Evolutionary conservation across 352 stramenopile genomes (phyloP), one percentile per base, ranked within the genome.

Genomic region (Blastocystis sp.): DNA sequence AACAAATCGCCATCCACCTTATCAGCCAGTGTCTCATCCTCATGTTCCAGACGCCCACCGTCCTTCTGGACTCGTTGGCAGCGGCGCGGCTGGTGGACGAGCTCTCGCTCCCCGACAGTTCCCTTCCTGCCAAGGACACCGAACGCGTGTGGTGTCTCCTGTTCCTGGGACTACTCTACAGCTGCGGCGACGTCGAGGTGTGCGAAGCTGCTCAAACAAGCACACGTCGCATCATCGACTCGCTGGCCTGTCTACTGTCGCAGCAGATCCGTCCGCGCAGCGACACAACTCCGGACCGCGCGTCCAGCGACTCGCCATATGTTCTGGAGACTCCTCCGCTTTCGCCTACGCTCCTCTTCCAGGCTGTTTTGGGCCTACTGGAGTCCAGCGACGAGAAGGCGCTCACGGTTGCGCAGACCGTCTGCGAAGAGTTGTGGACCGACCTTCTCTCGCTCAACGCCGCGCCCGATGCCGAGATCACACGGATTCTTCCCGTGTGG

Each of bases 131-230:
- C 2, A 59, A 14, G n/a, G 51, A 59, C 7, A 16, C 51, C 7
- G 69, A 81, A 24, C 69, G 69, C 9, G 29, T 32, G 7, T 16
- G 61, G 21, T 81, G 42, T 9, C 53, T 81, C 4, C 0, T 63
- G 44, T 32, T 81, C 11, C 42, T 64, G n/a, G 69, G 69, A 16
- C 69, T 81, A 4, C 51, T 81, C 2, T 44, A 63, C 18, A 44
- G 44, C 21, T 81, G 69, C 69, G 36, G 69, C 53, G 69, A 81
- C 48, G 36, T 38, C 29, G 69, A 81, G 27, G 48, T 81, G 21
- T 63, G 63, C 27, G 8, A 21, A 8, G 29, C 14, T 24, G 69
- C 69, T 2, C 34, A 24, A 9, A 16, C 32, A 16, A 36, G 24
- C 21, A 21, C 63, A 4, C n/a, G 3, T 18, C 8, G 16, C 24